Base-by-base conservation (phyloP, 345 rosid genomes). In the Gossypium stocksii region DNA sequence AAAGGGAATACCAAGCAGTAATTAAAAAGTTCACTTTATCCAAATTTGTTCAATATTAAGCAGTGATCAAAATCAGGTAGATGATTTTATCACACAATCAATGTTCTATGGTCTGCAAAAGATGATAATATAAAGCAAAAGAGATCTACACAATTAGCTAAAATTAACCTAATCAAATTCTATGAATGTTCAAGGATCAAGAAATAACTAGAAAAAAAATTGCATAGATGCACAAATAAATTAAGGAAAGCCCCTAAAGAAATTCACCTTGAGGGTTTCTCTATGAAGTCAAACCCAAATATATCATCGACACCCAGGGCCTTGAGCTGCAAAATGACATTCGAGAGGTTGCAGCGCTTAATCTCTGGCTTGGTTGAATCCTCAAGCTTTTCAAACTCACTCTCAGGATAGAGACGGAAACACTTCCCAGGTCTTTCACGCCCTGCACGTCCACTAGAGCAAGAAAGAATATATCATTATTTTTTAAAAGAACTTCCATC, bases 381-480 rank as follows among this genome's bases (percentile, higher is more conserved):
- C 80, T 89, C 98, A 61, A 94, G 89, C 78, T 91, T 92, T 84
- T 84, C 97, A 82, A 91, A 94, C 83, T 94, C 97, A 44, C 81
- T 83, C 83, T 94, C 95, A 8, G 90, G 94, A 80, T 92, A 94
- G 66, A 94, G 96, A 69, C 97, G 94, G 73, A 92, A 94, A 81
- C 97, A 94, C 78, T 92, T 92, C 71, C 97, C 98, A 52, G 93
- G 97, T 70, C 92, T 93, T 82, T 91, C 97, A 77, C 97, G 97
- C 70, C 98, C 98, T 71, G 98, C 97, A 20, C 93, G 95, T 57
- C 98, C 98, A 85, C 97, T 92, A 83, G 76, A 82, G 63, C 20
- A 77, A 76, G 71, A 82, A 54, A 79, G 48, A 14, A 43, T 49
- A 70, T 52, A 38, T 71, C 53, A 77, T 44, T 19, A 10, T 53